Conservation (phyloP, 2,329 filamentous ascomycete genomes). For the Trichoderma arundinaceum region DNA sequence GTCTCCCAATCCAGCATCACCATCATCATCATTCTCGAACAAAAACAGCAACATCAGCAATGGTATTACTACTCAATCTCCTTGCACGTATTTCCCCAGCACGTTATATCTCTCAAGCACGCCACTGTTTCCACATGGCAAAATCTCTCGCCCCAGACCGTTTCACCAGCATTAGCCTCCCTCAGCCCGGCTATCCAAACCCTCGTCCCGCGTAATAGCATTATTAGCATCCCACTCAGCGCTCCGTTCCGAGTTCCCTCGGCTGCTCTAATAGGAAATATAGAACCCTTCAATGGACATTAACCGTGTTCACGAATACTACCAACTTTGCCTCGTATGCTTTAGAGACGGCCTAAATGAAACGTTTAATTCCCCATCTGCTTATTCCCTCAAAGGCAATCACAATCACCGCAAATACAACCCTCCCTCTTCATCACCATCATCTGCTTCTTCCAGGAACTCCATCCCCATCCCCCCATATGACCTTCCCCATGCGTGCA, state of each 20-base stretch:
- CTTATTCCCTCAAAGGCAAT: no score
- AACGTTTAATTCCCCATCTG: no score
- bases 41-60: no score
- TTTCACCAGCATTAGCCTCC: slow-evolving; percentile 16
- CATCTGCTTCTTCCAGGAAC: no score
- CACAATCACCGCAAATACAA: not conserved
- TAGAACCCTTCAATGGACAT: not conserved
- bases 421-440: not conserved
- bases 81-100: no score
- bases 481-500: slow-evolving; percentile 16
- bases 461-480: not conserved
- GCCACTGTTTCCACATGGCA: slow-evolving; percentile 16
- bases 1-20: no score
- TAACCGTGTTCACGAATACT: not conserved
- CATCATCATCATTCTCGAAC: not conserved
- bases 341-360: no score
- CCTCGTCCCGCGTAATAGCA: not conserved
- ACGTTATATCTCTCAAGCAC: not conserved
- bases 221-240: not conserved
- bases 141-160: not conserved
- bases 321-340: not conserved
- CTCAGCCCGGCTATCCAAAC: slow-evolving; percentile 5
- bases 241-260: not conserved
- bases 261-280: slow-evolving; percentile 13
- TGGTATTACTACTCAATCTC: no score